Evolutionary conservation across 768 basidiomycete species (phyloP).

Genomic region (Strobilomyces confusus): DNA sequence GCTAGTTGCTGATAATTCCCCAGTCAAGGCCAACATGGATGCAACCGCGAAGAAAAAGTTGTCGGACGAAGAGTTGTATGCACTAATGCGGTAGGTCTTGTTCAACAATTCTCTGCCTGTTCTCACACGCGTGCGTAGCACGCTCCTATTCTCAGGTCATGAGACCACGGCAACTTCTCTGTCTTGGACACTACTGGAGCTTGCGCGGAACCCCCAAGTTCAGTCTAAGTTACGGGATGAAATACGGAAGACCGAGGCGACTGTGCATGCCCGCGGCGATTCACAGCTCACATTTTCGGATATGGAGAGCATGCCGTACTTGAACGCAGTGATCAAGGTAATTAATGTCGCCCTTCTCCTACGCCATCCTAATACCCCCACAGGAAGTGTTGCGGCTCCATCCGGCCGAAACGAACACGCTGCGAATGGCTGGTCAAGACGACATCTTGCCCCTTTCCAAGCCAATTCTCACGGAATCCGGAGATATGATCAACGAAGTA

Average conservation of each 20-base stretch:
- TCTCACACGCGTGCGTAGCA: constrained; percentile 22
- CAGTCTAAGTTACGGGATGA: constrained; percentile 53
- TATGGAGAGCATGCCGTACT: constrained; percentile 48
- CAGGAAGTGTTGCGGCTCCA: constrained; percentile 45
- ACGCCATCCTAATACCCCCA: constrained; percentile 11
- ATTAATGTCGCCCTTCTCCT: neutral
- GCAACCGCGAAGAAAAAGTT: constrained; percentile 12
- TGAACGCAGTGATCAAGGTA: constrained; percentile 35
- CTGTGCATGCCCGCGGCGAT: neutral
- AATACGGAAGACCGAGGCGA: constrained; percentile 8
- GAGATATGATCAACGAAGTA: constrained; percentile 39
- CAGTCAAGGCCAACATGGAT: constrained; percentile 11
- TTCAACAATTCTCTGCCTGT: neutral
- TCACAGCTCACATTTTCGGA: constrained; percentile 29
- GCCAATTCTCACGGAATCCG: constrained; percentile 44
- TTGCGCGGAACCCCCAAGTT: constrained; percentile 51
- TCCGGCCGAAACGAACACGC: constrained; percentile 45
- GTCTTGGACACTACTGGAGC: constrained; percentile 44
- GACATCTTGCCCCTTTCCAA: constrained; percentile 59
- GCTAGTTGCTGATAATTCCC: neutral
- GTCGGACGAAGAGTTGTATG: constrained; percentile 8
- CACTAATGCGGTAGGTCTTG: constrained; percentile 12
- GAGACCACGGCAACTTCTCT: constrained; percentile 64
- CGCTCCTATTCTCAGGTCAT: constrained; percentile 46
- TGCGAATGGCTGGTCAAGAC: constrained; percentile 47